Evolutionary conservation across 164 flowering plant species (phyloP), one percentile per base, ranked within the genome.

Genomic region (Magnolia kwangsiensis): DNA sequence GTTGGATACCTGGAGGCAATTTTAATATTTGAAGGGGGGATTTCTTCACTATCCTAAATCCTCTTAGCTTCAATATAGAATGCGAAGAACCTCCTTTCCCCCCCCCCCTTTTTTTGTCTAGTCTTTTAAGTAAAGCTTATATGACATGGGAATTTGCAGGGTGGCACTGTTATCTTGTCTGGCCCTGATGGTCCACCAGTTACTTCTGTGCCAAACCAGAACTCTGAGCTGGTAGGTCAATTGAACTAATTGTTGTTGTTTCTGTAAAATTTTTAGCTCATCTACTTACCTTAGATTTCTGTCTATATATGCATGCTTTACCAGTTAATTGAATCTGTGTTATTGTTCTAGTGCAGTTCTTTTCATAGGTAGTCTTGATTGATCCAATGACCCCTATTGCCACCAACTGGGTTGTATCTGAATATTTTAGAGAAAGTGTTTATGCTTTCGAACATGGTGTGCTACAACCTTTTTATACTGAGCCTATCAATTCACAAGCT

Each of bases 181-280:
- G 99, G 99, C 73, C 95, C 98, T 72, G 92, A 95, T 74, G 99
- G 97, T 20, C 95, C 98, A 24, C 97, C 99, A 18, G 90, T 93
- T 67, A 89, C 98, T 65, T 83, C 98, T 63, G 89, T 94, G 27
- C 87, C 99, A 51, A 89, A 65, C 82, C 98, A 93, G 78, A 93
- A 87, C 80, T 91, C 99, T 72, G 98, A 94, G 76, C 84, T 96
- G 98, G 99, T 96, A 78, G 8, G 88, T 75, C 76, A 65, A 67
- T 63, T 59, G 63, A 31, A 69, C 24, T 55, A 27, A 29, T 18
- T 63, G 31, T 8, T 59, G 1, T 51, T n/a, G 8, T 7, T 14
- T 31, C 18, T 9, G 49, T 68, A 68, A 55, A 5, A 6, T 68
- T 68, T 19, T 66, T 66, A 24, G 5, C 69, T 11, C 31, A 9